Evolutionary conservation across 2,329 filamentous ascomycete species (phyloP), one percentile per base, ranked within the genome.

Genomic region (Aspergillus sojae): DNA sequence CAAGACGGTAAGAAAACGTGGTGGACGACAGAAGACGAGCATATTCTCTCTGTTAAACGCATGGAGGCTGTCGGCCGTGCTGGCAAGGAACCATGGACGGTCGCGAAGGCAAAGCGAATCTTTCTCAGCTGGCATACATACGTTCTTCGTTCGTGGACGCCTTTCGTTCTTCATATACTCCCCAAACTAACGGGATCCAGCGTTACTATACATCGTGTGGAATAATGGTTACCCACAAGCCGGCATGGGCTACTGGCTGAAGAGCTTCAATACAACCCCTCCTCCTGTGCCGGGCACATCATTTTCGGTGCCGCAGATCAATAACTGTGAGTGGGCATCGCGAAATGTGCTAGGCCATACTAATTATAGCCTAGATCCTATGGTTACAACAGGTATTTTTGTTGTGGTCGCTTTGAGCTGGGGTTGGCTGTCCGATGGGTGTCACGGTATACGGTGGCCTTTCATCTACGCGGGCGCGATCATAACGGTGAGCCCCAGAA

Each of bases 231-330:
- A 28, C 3, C 62, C 69, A 1, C 78, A 80, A 56, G 48, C 67
- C 0, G 78, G 72, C 7, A 80, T 81, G 77, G 78, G 78, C 1
- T 80, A 79, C 65, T 81, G 78, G 77, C 68, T 81, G 43, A 80
- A 81, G 62, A 78, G 75, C 60, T 80, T 80, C 66, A 76, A 79
- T 39, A 64, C 68, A 6, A 70, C 69, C 2, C 74, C 76, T 11
- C 52, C 73, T 36, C 78, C 79, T 4, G 71, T 80, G 1, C 78
- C 78, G 0, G 78, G 78, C 2, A 71, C 61, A 1, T 60, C 66
- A 3, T 80, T 72, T 61, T 70, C 75, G 1, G 67, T 78, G 2
- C 28, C 71, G 1, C 66, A 79, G 39, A 79, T 79, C 53, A 78
- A 80, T 57, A 73, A 77, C 52, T 62, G 75, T 78, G 57, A 66